Evolutionary conservation across 345 rosid species (phyloP).

Genomic region (Hypericum perforatum): DNA sequence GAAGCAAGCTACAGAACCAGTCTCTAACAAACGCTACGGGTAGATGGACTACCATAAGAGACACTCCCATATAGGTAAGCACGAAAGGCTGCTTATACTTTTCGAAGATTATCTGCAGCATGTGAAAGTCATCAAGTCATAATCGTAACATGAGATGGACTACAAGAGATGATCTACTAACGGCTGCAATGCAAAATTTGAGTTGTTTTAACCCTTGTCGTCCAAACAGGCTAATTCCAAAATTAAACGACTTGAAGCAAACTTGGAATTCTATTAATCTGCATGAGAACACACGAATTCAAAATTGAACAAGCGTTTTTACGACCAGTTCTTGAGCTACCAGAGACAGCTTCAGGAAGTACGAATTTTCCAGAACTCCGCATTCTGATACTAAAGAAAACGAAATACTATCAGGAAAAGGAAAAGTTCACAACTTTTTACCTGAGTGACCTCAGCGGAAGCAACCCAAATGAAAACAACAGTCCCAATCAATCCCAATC

Average conservation of each 20-base stretch:
- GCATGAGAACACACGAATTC: no score
- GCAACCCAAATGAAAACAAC: constrained; percentile 46
- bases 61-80: constrained; percentile 49
- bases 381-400: neutral
- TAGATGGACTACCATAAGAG: constrained; percentile 51
- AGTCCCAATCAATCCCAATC: constrained; percentile 39
- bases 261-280: no score
- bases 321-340: no score
- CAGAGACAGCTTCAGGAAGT: no score
- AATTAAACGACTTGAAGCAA: no score
- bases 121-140: neutral
- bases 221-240: no score
- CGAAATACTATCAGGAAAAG: neutral
- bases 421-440: neutral
- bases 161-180: neutral
- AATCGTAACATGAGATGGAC: neutral
- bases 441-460: constrained; percentile 51
- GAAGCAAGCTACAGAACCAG: constrained; percentile 25
- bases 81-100: constrained; percentile 55
- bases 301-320: no score
- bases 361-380: no score
- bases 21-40: constrained; percentile 42
- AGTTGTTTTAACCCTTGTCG: no score
- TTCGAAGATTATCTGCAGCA: constrained; percentile 40
- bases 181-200: neutral